phyloP scores from a whole-genome alignment of 352 stramenopile species.

The Pythium oligandrum region DNA sequence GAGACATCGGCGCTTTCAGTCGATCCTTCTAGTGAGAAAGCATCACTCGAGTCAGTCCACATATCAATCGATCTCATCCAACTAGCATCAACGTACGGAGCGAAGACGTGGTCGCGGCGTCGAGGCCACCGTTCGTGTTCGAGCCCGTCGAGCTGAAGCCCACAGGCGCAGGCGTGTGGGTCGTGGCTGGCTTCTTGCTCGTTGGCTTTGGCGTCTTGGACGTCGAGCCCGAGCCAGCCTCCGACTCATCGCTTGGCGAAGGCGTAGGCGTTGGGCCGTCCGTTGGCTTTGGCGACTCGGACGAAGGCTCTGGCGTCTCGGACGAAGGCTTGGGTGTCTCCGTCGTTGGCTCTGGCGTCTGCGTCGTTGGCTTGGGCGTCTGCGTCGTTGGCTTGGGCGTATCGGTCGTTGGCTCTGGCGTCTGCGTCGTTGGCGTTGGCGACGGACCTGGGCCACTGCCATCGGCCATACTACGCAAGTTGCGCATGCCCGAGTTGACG shows the following conservation, averaged over 20 bases:
- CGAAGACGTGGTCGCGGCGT: too few species aligned
- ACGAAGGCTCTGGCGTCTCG: background rate
- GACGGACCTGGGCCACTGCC: conserved; percentile 1
- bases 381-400: conserved; percentile 6
- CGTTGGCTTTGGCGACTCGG: background rate
- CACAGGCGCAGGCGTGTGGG: too few species aligned
- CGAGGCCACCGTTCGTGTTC: too few species aligned
- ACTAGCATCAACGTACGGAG: too few species aligned
- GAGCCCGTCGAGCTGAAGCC: too few species aligned
- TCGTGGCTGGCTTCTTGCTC: too few species aligned
- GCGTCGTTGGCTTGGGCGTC: conserved; percentile 10
- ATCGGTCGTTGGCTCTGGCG: conserved; percentile 9
- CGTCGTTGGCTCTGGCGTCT: conserved; percentile 9
- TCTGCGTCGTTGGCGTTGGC: background rate
- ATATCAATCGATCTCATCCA: too few species aligned
- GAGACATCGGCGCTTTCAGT: background rate
- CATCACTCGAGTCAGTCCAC: too few species aligned
- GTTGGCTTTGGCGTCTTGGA: too few species aligned
- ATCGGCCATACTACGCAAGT: conserved; percentile 7
- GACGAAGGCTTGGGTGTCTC: conserved; percentile 7
- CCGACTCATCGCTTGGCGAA: background rate
- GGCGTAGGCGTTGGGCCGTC: background rate
- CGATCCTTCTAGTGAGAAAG: too few species aligned
- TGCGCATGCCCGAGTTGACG: background rate
- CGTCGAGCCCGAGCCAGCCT: too few species aligned